These are phyloP conservation scores for Cadophora sp. DNA, from an alignment of 2,329 filamentous ascomycete genomes.

Conservation along the genomic window DNA sequence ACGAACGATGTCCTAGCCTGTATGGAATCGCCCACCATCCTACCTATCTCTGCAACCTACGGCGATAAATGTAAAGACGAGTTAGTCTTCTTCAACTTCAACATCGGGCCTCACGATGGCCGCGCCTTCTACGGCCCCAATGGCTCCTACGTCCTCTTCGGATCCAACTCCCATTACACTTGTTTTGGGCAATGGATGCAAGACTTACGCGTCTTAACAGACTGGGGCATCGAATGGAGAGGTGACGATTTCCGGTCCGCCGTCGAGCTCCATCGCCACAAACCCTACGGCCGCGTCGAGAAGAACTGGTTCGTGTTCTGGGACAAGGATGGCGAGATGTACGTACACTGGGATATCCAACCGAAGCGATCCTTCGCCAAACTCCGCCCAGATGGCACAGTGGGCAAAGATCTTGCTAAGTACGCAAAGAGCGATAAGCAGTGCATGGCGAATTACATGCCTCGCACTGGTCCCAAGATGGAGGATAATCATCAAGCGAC, in stretches of 20 bases:
- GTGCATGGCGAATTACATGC: conserved; percentile 57
- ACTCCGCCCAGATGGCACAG: conserved; percentile 53
- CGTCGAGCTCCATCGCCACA: conserved; percentile 60
- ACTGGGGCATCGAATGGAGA: conserved; percentile 48
- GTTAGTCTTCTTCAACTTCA: conserved; percentile 51
- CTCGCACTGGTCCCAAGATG: conserved; percentile 45
- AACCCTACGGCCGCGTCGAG: conserved; percentile 54
- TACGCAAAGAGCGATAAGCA: conserved; percentile 49
- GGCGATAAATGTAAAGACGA: conserved; percentile 54
- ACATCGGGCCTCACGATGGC: conserved; percentile 63
- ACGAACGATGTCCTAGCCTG: conserved; percentile 51
- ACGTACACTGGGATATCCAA: conserved; percentile 60
- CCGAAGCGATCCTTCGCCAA: conserved; percentile 58
- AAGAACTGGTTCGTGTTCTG: conserved; percentile 71
- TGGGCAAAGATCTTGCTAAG: conserved; percentile 55
- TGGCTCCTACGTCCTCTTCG: conserved; percentile 58
- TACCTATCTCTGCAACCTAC: conserved; percentile 56
- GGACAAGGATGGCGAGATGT: conserved; percentile 54
- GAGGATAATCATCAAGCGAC: conserved; percentile 65
- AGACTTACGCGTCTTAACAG: conserved; percentile 58
- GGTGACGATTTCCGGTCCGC: conserved; percentile 42
- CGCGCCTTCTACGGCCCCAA: conserved; percentile 62
- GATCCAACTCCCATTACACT: conserved; percentile 59
- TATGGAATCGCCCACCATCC: conserved; percentile 47
- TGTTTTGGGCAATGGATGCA: conserved; percentile 65